Percentiles rank a stretch among this genome's conserved stretches.
Conservation (phyloP, 805 yeast species). For the Starmerella cellae region DNA sequence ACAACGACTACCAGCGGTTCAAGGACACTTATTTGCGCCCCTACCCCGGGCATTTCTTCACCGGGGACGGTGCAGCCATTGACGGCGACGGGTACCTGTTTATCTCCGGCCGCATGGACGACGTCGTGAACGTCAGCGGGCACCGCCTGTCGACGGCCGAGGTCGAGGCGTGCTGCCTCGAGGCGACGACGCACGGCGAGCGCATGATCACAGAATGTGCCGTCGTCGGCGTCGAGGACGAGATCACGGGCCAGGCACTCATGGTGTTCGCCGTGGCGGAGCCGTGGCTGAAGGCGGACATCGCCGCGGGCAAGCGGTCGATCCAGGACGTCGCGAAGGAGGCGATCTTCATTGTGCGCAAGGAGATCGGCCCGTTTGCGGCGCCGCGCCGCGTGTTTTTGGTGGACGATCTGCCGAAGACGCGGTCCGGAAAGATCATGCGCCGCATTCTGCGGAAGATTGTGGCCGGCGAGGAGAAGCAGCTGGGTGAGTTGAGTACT, state of each 20-base stretch:
- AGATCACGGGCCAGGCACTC: slow-evolving; percentile 94
- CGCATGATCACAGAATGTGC: slow-evolving; percentile 80
- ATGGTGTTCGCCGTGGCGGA: slow-evolving; percentile 62
- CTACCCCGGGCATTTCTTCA: slow-evolving; percentile 85
- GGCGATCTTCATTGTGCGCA: slow-evolving; percentile 76
- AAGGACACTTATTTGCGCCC: slow-evolving; percentile 87
- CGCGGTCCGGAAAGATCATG: slow-evolving; percentile 97
- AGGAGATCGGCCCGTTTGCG: slow-evolving; percentile 84
- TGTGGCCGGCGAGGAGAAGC: slow-evolving; percentile 81
- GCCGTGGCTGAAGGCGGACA: slow-evolving; percentile 46
- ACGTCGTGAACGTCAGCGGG: slow-evolving; percentile 94
- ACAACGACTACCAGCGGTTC: slow-evolving; percentile 73
- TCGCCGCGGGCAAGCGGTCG: slow-evolving; percentile 27
- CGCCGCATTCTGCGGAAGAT: slow-evolving; percentile 93
- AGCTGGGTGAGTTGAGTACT: slow-evolving; percentile 85
- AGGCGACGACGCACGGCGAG: slow-evolving; percentile 47
- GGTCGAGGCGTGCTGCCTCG: slow-evolving; percentile 64
- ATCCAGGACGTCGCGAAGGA: slow-evolving; percentile 42
- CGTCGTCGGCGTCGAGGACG: slow-evolving; percentile 92
- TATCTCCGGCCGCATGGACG: slow-evolving; percentile 98
- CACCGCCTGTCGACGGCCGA: slow-evolving; percentile 98
- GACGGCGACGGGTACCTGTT: slow-evolving; percentile 94
- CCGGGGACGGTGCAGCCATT: slow-evolving; percentile 98
- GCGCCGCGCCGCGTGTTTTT: slow-evolving; percentile 81
- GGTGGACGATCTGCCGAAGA: slow-evolving; percentile 90